phyloP scores from a whole-genome alignment of 2,329 filamentous ascomycete genomes.

The Cladosporium cucumerinum region DNA sequence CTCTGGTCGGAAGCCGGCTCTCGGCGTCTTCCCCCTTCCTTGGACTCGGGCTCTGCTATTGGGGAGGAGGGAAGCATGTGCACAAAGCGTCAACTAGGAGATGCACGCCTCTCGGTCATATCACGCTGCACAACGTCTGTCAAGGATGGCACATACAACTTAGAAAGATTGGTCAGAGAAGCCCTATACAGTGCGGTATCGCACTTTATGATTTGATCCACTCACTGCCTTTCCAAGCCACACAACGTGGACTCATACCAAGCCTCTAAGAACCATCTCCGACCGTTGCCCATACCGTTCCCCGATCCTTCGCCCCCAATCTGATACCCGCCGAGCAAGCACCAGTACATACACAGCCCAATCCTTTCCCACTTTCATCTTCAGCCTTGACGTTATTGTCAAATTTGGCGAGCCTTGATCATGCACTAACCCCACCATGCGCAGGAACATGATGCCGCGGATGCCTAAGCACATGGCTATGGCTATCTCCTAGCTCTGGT shows the following conservation, averaged over 20 bases:
- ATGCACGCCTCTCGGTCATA: neutral
- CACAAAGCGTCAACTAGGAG: neutral
- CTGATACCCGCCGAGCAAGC: neutral
- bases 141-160: neutral
- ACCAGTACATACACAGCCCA: neutral
- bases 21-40: neutral
- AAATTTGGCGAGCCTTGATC: conserved; percentile 1
- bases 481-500: neutral
- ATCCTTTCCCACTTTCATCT: conserved; percentile 1
- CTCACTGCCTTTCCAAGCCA: neutral
- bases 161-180: neutral
- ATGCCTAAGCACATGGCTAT: conserved; percentile 3
- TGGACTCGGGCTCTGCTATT: neutral
- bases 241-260: neutral
- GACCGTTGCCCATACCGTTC: neutral
- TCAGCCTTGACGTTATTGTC: neutral
- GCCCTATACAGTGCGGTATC: neutral
- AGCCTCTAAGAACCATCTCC: neutral
- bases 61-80: neutral
- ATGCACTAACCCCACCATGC: neutral
- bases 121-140: neutral
- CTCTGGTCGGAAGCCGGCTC: neutral
- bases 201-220: neutral
- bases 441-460: neutral
- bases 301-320: neutral